phyloP scores from a whole-genome alignment of 768 basidiomycete species.

The Lactarius vividus region DNA sequence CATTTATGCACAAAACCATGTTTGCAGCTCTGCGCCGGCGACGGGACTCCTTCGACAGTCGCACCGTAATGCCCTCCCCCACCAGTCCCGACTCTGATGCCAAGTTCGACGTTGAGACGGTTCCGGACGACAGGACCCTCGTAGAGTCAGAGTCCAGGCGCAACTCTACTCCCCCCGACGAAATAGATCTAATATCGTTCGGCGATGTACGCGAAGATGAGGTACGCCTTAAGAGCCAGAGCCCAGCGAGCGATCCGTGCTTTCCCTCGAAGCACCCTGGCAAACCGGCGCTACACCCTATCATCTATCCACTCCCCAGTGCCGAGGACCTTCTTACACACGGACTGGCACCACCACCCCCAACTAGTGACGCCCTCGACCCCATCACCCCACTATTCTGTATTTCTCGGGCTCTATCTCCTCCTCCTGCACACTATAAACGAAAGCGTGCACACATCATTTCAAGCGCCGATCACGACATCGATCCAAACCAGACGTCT shows the following conservation, averaged over 20 bases:
- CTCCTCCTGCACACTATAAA: constrained; percentile 22
- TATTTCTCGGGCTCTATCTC: constrained; percentile 7
- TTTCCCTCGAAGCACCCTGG: background rate
- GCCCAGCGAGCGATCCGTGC: background rate
- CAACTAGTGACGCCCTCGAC: background rate
- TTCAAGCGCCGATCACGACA: constrained; percentile 11
- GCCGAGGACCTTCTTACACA: constrained; percentile 15
- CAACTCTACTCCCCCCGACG: constrained; percentile 3
- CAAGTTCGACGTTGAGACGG: constrained; percentile 14
- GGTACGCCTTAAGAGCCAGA: background rate
- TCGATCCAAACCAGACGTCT: constrained; percentile 8
- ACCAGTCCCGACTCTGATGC: background rate
- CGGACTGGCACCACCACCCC: background rate
- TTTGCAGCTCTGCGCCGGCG: constrained; percentile 10
- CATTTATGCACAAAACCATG: constrained; percentile 3
- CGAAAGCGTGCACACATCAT: constrained; percentile 20
- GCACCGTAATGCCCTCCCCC: background rate
- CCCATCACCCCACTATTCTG: background rate
- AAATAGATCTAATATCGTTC: background rate
- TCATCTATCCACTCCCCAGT: constrained; percentile 22
- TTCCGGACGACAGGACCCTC: constrained; percentile 19
- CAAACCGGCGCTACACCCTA: constrained; percentile 4
- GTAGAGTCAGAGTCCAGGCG: constrained; percentile 12
- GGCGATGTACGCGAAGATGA: constrained; percentile 4
- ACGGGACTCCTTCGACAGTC: background rate